Percentiles rank a stretch among this genome's conserved stretches.
phyloP scores from a whole-genome alignment of 2,329 filamentous ascomycete genomes.

The Orbilia javanica region DNA sequence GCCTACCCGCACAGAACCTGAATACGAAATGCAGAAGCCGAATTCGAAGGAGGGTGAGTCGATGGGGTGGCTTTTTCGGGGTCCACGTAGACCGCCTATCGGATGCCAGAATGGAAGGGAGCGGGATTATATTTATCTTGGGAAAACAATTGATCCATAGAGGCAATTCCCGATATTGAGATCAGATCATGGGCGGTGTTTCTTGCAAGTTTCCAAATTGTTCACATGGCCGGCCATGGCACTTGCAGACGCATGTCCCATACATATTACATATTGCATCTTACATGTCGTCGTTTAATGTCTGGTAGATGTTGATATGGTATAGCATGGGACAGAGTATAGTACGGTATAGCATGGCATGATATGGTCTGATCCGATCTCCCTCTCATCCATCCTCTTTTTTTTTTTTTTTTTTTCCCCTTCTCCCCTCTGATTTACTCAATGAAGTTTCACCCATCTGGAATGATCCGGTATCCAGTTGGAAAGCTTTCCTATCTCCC shows the following conservation, averaged over 20 bases:
- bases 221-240: neutral
- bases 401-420: too few relatives aligned
- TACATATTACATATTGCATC: too few relatives aligned
- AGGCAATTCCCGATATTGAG: neutral
- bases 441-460: constrained; percentile 16
- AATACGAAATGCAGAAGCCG: constrained; percentile 22
- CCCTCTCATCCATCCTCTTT: neutral
- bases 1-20: constrained; percentile 16
- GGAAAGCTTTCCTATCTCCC: constrained; percentile 27
- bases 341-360: neutral
- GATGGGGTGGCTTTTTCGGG: constrained; percentile 16
- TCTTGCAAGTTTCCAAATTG: neutral
- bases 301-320: neutral
- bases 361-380: constrained; percentile 14
- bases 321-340: too few relatives aligned
- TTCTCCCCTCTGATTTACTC: too few relatives aligned
- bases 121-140: constrained; percentile 13
- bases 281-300: neutral
- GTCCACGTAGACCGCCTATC: constrained; percentile 17
- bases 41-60: constrained; percentile 13
- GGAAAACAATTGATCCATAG: neutral
- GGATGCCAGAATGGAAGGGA: neutral
- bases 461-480: constrained; percentile 8
- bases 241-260: neutral
- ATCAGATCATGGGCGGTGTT: neutral